Conservation (phyloP, 2,329 filamentous ascomycete genomes). For the Aspergillus sp. region DNA sequence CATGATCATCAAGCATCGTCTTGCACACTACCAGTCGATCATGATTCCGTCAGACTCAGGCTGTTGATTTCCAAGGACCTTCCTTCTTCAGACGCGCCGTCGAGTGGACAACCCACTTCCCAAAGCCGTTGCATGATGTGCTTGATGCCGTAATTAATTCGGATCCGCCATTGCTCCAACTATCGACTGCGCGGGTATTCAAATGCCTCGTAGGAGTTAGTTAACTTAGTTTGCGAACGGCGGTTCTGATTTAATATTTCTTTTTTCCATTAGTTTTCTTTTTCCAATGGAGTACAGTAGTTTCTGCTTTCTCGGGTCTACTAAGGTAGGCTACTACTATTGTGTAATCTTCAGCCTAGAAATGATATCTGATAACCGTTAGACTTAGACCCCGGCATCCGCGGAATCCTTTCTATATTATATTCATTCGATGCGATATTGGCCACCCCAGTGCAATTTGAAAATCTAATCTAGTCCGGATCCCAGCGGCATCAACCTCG, state of each 20-base stretch:
- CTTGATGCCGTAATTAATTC: conserved; percentile 5
- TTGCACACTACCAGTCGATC: conserved; percentile 2
- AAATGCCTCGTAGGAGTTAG: background rate
- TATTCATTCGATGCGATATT: background rate
- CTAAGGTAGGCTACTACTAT: background rate
- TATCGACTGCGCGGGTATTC: background rate
- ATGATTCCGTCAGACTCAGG: conserved; percentile 3
- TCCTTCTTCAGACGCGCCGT: conserved; percentile 8
- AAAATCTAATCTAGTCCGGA: background rate
- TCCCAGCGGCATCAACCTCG: too few relatives aligned
- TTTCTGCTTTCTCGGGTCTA: too few relatives aligned
- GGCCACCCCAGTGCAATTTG: too few relatives aligned
- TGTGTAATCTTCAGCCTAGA: background rate
- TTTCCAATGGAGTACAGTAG: background rate
- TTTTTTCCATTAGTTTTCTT: background rate
- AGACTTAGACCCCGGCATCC: background rate
- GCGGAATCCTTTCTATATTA: background rate
- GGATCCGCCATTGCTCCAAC: conserved; percentile 13
- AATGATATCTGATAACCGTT: conserved; percentile 5
- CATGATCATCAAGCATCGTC: background rate
- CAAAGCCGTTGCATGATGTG: conserved; percentile 16
- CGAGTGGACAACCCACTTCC: background rate
- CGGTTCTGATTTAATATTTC: background rate
- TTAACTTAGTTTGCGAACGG: background rate
- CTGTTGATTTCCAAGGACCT: conserved; percentile 3